Conservation (phyloP, 2,329 filamentous ascomycete genomes). For the Biscogniauxia marginata region DNA sequence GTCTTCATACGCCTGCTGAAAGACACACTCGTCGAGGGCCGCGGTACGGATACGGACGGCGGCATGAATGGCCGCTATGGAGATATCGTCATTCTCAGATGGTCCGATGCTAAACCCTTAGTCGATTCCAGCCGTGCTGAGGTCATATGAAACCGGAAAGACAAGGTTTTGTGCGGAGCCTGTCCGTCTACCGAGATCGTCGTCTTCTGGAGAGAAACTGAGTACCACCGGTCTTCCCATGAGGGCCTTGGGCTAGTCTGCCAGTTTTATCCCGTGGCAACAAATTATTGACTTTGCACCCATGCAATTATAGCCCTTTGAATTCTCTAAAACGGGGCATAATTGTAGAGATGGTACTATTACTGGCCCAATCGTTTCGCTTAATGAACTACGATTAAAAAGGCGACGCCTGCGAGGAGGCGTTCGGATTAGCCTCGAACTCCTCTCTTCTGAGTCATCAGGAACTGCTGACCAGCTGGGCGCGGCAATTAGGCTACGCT, state of each 20-base stretch:
- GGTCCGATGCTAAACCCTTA: slow-evolving; percentile 68
- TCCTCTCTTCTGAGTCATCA: background rate
- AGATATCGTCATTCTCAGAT: slow-evolving; percentile 67
- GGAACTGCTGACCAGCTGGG: background rate
- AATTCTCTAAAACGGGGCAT: too few species aligned
- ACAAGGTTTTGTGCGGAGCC: too few species aligned
- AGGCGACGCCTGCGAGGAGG: too few species aligned
- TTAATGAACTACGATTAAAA: too few species aligned
- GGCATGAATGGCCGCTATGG: slow-evolving; percentile 57
- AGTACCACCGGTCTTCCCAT: too few species aligned
- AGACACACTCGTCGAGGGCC: slow-evolving; percentile 57
- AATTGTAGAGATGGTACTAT: background rate
- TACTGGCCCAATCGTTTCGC: too few species aligned
- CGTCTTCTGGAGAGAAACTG: too few species aligned
- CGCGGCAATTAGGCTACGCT: background rate
- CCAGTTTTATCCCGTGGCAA: background rate
- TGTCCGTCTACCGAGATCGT: too few species aligned
- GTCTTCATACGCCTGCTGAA: slow-evolving; percentile 78
- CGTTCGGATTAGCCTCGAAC: background rate
- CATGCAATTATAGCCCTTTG: background rate
- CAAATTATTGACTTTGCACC: background rate
- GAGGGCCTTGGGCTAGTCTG: too few species aligned
- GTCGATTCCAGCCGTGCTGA: slow-evolving; percentile 57
- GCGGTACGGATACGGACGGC: slow-evolving; percentile 64
- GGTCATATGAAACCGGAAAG: slow-evolving; percentile 47